Evolutionary conservation across 345 rosid genomes (phyloP).

Genomic region (Eucalyptus pauciflora): DNA sequence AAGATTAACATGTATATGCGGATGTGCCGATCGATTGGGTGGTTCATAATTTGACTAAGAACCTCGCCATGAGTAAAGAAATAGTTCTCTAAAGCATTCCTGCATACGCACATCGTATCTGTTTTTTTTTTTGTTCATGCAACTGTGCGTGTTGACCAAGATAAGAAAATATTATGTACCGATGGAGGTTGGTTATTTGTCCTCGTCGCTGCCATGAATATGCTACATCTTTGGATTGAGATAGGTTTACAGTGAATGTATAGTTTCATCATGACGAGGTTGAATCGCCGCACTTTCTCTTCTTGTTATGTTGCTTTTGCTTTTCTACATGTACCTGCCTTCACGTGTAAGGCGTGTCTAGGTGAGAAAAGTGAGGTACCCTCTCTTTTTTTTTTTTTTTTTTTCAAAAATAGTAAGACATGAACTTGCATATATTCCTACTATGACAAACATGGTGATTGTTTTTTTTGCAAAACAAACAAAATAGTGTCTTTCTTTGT

Average conservation of each 20-base stretch:
- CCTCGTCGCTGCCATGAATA: too few relatives aligned
- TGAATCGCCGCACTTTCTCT: not conserved
- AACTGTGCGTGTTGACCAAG: not conserved
- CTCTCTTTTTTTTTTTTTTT: too few relatives aligned
- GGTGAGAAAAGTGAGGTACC: not conserved
- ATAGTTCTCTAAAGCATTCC: not conserved
- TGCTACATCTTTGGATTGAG: not conserved
- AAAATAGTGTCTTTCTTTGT: too few relatives aligned
- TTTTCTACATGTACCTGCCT: not conserved
- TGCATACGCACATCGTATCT: not conserved
- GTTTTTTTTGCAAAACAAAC: too few relatives aligned
- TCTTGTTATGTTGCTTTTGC: not conserved
- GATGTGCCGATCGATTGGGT: not conserved
- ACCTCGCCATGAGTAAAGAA: not conserved
- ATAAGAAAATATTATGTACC: not conserved
- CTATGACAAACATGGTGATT: too few relatives aligned
- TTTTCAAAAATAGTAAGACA: too few relatives aligned
- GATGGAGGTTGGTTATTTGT: not conserved
- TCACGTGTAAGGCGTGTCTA: not conserved
- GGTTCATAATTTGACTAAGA: not conserved
- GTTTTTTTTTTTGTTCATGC: not conserved
- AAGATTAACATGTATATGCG: not conserved
- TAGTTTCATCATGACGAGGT: not conserved
- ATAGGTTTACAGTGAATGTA: not conserved
- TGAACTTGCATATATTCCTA: too few relatives aligned